Conservation (phyloP, 768 basidiomycete species). For the Tulasnella sp. region DNA sequence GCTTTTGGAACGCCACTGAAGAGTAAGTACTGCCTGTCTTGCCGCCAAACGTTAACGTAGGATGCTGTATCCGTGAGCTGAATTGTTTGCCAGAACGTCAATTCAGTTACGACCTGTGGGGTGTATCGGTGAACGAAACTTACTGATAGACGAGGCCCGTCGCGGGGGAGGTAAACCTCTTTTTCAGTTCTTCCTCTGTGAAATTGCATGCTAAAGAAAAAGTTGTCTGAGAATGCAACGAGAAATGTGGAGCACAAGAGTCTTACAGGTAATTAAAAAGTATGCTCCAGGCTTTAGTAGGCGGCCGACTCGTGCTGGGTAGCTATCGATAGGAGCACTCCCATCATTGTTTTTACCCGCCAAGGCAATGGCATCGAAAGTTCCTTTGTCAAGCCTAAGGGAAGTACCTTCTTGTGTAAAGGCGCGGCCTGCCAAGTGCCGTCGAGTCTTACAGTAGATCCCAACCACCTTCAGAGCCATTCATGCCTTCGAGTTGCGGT, state of each 20-base stretch:
- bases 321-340: conserved; percentile 51
- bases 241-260: neutral
- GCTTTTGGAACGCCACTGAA: conserved; percentile 65
- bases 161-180: conserved; percentile 48
- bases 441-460: conserved; percentile 49
- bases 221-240: conserved; percentile 1
- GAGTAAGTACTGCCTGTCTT: conserved; percentile 64
- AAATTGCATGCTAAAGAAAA: conserved; percentile 68
- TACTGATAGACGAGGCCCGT: conserved; percentile 64
- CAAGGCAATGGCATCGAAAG: conserved; percentile 79
- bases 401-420: neutral
- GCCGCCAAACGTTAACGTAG: conserved; percentile 75
- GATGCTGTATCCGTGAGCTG: conserved; percentile 71
- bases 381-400: conserved; percentile 69
- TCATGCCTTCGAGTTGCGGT: conserved; percentile 28
- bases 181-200: conserved; percentile 68
- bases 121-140: conserved; percentile 33
- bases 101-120: neutral
- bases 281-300: conserved; percentile 62
- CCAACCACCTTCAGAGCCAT: conserved; percentile 46
- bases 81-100: neutral
- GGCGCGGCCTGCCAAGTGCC: neutral
- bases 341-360: conserved; percentile 57
- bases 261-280: conserved; percentile 77
- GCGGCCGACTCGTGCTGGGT: conserved; percentile 55